Evolutionary conservation across 805 yeast species (phyloP).

Genomic region (Wickerhamomyces bovis): DNA sequence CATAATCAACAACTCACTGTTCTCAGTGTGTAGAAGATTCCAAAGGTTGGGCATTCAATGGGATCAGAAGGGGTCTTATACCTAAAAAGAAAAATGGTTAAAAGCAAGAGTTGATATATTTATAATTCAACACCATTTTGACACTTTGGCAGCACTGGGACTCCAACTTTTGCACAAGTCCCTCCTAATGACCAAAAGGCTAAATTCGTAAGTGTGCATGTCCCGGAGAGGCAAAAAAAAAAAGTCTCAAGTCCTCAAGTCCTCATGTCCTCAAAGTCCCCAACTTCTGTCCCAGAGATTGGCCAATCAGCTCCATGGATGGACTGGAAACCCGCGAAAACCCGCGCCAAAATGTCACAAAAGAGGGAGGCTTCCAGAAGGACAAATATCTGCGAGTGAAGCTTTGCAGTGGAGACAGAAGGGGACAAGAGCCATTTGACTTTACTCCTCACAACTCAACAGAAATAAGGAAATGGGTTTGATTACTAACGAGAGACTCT

Average conservation of each 20-base stretch:
- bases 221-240: background rate
- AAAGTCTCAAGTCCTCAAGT: too few relatives aligned
- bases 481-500: too few relatives aligned
- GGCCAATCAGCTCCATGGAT: background rate
- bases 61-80: background rate
- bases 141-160: background rate
- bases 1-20: background rate
- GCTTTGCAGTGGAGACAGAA: background rate
- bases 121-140: background rate
- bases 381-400: background rate
- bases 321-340: background rate
- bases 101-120: background rate
- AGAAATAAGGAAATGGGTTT: too few relatives aligned
- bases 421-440: background rate
- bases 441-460: background rate
- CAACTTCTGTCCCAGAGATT: too few relatives aligned
- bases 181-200: background rate
- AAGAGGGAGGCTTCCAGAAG: background rate
- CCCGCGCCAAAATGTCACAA: background rate
- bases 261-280: too few relatives aligned
- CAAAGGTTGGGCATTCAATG: background rate
- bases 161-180: too few relatives aligned
- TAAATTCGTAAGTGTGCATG: background rate
- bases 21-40: background rate
- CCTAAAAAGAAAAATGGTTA: background rate